Percentiles rank a stretch among this genome's conserved stretches.
phyloP scores from a whole-genome alignment of 306 rosid species.

The Vigna hirtella region DNA sequence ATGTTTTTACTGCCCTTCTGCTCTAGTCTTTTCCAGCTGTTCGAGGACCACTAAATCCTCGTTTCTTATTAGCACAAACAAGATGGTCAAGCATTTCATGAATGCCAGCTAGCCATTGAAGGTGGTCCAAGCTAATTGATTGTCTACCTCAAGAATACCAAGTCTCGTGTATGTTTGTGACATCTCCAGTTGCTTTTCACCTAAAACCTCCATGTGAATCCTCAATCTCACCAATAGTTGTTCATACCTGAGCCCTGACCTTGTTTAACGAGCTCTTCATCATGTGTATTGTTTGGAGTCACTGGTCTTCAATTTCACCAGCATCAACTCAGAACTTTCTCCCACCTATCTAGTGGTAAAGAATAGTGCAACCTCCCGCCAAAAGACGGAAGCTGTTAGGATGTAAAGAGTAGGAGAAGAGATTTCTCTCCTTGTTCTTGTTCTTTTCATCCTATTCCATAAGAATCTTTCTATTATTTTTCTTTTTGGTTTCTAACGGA shows the following conservation, averaged over 20 bases:
- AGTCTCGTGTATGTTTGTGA: slow-evolving; percentile 11
- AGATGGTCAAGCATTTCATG: slow-evolving; percentile 7
- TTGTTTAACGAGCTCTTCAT: slow-evolving; percentile 17
- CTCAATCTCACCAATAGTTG: background rate
- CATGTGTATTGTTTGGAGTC: slow-evolving; percentile 16
- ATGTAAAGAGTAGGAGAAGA: too few relatives aligned
- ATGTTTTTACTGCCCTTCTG: slow-evolving; percentile 2
- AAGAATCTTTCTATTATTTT: too few relatives aligned
- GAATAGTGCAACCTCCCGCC: slow-evolving; percentile 2
- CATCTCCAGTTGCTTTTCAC: slow-evolving; percentile 11
- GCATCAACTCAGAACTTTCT: background rate
- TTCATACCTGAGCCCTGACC: background rate
- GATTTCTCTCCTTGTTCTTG: too few relatives aligned
- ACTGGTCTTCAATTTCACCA: background rate
- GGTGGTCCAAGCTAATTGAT: slow-evolving; percentile 15
- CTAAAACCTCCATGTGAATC: background rate
- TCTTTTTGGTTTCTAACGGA: too few relatives aligned
- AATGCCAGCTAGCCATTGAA: background rate
- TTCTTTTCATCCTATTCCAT: too few relatives aligned
- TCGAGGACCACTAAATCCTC: slow-evolving; percentile 2
- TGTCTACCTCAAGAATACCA: background rate
- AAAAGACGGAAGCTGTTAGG: background rate
- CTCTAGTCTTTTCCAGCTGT: slow-evolving; percentile 7
- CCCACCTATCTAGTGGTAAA: slow-evolving; percentile 13
- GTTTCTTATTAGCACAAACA: background rate